A percentile compares a stretch with the other conserved stretches of the same genome.
Conservation (phyloP, 2,329 filamentous ascomycete genomes). For the Monosporascus sp. region DNA sequence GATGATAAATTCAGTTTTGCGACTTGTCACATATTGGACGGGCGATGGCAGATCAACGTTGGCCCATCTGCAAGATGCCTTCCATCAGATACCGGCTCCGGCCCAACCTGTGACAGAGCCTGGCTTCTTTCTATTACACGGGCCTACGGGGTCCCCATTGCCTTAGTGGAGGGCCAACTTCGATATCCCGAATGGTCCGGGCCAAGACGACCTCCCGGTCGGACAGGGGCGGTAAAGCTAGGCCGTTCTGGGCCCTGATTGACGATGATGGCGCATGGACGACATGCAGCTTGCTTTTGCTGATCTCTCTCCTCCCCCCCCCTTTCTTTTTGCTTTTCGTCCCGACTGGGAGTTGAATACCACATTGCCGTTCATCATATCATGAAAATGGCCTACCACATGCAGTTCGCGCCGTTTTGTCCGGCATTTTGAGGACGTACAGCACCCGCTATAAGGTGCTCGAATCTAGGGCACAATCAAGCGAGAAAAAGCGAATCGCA, state of each 20-base stretch:
- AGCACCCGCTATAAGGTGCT: too few species aligned
- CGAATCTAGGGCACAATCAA: slow-evolving; percentile 7
- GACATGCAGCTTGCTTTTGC: background rate
- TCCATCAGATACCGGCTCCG: background rate
- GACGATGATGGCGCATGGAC: background rate
- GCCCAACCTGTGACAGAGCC: background rate
- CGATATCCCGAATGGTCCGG: background rate
- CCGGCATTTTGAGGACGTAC: too few species aligned
- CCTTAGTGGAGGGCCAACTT: background rate
- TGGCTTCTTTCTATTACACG: background rate
- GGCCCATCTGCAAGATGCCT: background rate
- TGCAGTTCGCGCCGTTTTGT: background rate
- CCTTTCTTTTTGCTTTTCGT: background rate
- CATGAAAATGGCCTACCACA: background rate
- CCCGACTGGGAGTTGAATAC: background rate
- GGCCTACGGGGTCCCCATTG: background rate
- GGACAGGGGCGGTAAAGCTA: background rate
- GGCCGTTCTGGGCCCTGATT: background rate
- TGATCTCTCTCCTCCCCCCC: too few species aligned
- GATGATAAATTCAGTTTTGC: background rate
- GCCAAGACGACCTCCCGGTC: background rate
- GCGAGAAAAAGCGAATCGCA: slow-evolving; percentile 4
- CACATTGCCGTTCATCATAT: background rate
- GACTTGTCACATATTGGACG: background rate
- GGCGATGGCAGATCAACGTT: background rate